A percentile compares a stretch with the other conserved stretches of the same genome.
These are phyloP conservation scores for Amylostereum areolatum DNA, from an alignment of 1,284 basidiomycete genomes.

Conservation along the genomic window DNA sequence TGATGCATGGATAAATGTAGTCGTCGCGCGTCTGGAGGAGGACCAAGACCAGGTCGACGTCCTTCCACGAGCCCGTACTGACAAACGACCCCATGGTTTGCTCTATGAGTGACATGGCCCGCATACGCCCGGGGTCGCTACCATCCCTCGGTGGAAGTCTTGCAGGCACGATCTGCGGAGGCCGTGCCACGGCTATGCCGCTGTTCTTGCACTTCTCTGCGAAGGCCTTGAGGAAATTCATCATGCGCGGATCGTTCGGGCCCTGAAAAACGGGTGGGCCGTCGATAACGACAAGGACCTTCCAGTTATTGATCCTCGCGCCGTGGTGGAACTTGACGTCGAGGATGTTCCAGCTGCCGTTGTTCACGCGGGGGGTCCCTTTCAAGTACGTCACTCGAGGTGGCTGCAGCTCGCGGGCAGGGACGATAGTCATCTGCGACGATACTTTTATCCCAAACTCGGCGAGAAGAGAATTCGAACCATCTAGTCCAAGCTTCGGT, in stretches of 20 bases:
- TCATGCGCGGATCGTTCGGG: slow-evolving; percentile 34
- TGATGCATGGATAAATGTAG: slow-evolving; percentile 69
- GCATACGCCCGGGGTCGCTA: slow-evolving; percentile 35
- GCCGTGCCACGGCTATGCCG: slow-evolving; percentile 43
- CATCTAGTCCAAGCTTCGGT: slow-evolving; percentile 42
- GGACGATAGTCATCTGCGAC: slow-evolving; percentile 51
- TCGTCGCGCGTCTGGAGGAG: slow-evolving; percentile 59
- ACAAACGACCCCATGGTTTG: slow-evolving; percentile 29
- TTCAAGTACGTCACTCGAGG: slow-evolving; percentile 49
- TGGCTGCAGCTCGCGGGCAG: slow-evolving; percentile 53
- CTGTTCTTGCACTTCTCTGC: slow-evolving; percentile 42
- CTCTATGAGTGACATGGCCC: slow-evolving; percentile 36
- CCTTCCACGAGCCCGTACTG: slow-evolving; percentile 3
- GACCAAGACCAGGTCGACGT: slow-evolving; percentile 53
- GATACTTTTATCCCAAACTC: slow-evolving; percentile 54
- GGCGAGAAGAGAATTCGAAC: slow-evolving; percentile 26
- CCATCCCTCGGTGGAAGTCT: slow-evolving; percentile 19
- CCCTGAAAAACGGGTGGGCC: slow-evolving; percentile 28
- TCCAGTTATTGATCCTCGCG: slow-evolving; percentile 45
- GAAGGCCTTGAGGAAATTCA: slow-evolving; percentile 42
- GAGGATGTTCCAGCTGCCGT: slow-evolving; percentile 70
- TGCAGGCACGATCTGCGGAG: slow-evolving; percentile 34
- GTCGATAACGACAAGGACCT: slow-evolving; percentile 54
- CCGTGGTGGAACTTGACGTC: slow-evolving; percentile 58
- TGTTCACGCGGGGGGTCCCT: slow-evolving; percentile 36